Conservation (phyloP, 2,329 filamentous ascomycete genomes). For the Pyricularia pennisetigena region DNA sequence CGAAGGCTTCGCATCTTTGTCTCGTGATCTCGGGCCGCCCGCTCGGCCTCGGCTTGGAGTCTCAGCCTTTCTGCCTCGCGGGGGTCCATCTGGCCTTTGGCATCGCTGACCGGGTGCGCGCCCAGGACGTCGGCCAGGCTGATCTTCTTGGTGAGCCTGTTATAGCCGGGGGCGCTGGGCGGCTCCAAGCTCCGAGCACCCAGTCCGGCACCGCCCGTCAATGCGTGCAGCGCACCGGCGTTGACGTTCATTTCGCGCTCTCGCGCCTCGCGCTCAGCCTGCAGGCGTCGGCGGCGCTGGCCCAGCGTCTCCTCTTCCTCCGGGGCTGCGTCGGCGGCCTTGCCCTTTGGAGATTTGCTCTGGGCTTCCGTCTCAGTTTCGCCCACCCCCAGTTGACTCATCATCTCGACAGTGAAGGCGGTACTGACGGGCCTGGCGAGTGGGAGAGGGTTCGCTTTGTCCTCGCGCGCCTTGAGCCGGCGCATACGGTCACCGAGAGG, state of each 20-base stretch:
- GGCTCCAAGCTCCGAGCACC: constrained; percentile 13
- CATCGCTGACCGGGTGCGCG: constrained; percentile 28
- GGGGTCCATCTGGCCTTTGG: constrained; percentile 21
- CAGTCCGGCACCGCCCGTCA: constrained; percentile 6
- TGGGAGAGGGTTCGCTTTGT: constrained; percentile 35
- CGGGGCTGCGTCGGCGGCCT: constrained; percentile 8
- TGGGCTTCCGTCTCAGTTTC: constrained; percentile 12
- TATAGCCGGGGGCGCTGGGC: constrained; percentile 12
- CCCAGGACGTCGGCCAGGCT: constrained; percentile 52
- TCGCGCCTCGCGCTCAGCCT: constrained; percentile 57
- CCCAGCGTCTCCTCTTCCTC: constrained; percentile 67
- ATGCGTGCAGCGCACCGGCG: constrained; percentile 6
- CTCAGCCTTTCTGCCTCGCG: constrained; percentile 30
- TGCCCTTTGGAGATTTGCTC: constrained; percentile 19
- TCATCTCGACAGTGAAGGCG: constrained; percentile 59
- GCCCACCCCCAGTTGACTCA: constrained; percentile 50
- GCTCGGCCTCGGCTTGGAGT: constrained; percentile 29
- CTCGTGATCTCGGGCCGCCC: constrained; percentile 31
- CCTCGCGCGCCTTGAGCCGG: constrained; percentile 51
- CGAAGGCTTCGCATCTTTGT: constrained; percentile 38
- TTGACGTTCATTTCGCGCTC: constrained; percentile 38
- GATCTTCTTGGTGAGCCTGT: constrained; percentile 29
- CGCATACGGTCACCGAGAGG: constrained; percentile 57
- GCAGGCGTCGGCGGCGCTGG: constrained; percentile 63
- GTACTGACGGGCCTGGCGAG: constrained; percentile 49